Conservation (phyloP, 345 rosid genomes). For the Pseudoturritis turrita region DNA sequence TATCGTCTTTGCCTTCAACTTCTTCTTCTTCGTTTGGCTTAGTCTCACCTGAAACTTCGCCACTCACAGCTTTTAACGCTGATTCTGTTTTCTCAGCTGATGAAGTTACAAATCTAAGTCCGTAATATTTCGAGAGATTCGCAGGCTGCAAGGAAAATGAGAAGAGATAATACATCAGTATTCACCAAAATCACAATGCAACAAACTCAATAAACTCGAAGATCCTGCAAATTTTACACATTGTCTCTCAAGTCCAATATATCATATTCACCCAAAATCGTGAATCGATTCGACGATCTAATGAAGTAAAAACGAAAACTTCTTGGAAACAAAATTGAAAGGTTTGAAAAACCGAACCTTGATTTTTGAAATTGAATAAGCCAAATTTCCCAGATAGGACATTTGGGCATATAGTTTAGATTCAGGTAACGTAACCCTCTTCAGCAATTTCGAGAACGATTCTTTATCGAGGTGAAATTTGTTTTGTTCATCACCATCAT, state of each 20-base stretch:
- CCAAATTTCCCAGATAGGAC: slow-evolving; percentile 72
- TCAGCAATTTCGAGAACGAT: slow-evolving; percentile 66
- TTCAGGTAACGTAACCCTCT: slow-evolving; percentile 56
- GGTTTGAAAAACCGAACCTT: slow-evolving; percentile 38
- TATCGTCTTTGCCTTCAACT: slow-evolving; percentile 29
- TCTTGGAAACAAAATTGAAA: not conserved
- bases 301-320: not conserved
- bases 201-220: not conserved
- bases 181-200: not conserved
- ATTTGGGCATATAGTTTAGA: slow-evolving; percentile 74
- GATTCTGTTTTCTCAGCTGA: slow-evolving; percentile 63
- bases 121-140: slow-evolving; percentile 53
- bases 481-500: slow-evolving; percentile 25
- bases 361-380: slow-evolving; percentile 66
- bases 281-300: not conserved
- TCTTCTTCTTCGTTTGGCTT: slow-evolving; percentile 22
- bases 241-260: too few relatives aligned
- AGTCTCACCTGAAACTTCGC: slow-evolving; percentile 31
- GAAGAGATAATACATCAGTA: not conserved
- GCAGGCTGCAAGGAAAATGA: slow-evolving; percentile 42
- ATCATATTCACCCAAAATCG: not conserved
- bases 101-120: slow-evolving; percentile 66
- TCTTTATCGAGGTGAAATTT: slow-evolving; percentile 55
- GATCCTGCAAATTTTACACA: too few relatives aligned
- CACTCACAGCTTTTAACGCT: slow-evolving; percentile 39